A percentile compares a stretch with the other conserved stretches of the same genome.
These are phyloP conservation scores for Meira nashicola DNA, from an alignment of 1,284 basidiomycete species.

Conservation along the genomic window DNA sequence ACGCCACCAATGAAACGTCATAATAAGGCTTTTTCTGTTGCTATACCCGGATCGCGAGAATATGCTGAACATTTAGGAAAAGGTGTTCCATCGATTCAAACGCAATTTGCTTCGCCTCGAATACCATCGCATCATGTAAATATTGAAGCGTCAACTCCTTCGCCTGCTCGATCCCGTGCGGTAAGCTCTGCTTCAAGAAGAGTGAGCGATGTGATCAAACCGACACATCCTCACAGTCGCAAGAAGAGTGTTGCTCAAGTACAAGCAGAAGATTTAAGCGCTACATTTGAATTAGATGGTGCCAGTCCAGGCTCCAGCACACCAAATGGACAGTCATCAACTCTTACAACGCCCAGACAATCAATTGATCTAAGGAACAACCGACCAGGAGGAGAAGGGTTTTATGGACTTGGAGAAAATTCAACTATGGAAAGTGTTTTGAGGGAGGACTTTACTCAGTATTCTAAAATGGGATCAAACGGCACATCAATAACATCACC, in stretches of 20 bases:
- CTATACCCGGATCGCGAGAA: background rate
- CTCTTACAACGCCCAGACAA: background rate
- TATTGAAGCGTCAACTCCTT: background rate
- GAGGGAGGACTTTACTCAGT: constrained; percentile 46
- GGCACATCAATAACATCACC: too few relatives aligned
- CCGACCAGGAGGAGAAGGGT: constrained; percentile 15
- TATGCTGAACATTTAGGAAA: background rate
- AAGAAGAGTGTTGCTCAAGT: constrained; percentile 44
- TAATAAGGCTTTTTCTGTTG: background rate
- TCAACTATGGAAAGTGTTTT: constrained; percentile 53
- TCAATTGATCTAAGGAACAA: background rate
- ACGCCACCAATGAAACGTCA: background rate
- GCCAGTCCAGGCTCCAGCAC: constrained; percentile 4
- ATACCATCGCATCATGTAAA: background rate
- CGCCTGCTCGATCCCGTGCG: background rate
- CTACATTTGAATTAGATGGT: constrained; percentile 39
- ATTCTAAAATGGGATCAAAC: constrained; percentile 8
- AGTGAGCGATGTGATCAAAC: constrained; percentile 20
- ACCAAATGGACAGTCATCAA: background rate
- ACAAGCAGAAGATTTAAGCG: constrained; percentile 43
- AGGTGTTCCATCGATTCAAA: background rate
- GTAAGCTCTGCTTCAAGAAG: constrained; percentile 9
- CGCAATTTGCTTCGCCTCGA: background rate
- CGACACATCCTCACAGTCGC: constrained; percentile 42
- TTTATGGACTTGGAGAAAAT: constrained; percentile 48